Conservation (phyloP, 2,329 filamentous ascomycete species). For the Tricladium varicosporioides region DNA sequence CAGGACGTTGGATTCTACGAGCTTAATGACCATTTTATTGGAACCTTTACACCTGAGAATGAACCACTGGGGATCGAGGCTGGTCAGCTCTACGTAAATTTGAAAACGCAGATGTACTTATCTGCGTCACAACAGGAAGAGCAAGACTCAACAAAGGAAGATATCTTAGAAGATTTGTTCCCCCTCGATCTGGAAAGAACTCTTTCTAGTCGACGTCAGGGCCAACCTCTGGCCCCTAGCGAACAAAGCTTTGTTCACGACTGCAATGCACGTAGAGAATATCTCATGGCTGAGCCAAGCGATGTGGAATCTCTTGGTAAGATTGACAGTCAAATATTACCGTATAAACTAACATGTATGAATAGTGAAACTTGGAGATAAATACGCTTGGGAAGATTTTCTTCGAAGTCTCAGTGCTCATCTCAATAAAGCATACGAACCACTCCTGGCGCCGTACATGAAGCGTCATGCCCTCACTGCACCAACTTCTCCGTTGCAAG, state of each 20-base stretch:
- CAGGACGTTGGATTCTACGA: constrained; percentile 64
- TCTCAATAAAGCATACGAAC: constrained; percentile 56
- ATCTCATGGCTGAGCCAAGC: constrained; percentile 53
- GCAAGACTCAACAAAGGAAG: constrained; percentile 45
- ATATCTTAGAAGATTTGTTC: constrained; percentile 59
- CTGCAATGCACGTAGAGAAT: constrained; percentile 51
- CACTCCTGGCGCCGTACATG: constrained; percentile 47
- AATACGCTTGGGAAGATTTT: constrained; percentile 64
- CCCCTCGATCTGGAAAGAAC: constrained; percentile 53
- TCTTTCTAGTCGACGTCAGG: constrained; percentile 52
- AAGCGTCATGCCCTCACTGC: constrained; percentile 30
- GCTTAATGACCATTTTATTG: constrained; percentile 60
- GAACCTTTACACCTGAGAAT: constrained; percentile 61
- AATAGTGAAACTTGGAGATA: constrained; percentile 45
- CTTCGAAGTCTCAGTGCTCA: constrained; percentile 56
- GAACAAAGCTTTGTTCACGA: constrained; percentile 59
- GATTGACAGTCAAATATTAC: constrained; percentile 28
- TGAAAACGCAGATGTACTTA: constrained; percentile 68
- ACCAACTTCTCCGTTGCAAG: constrained; percentile 18
- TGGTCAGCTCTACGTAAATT: constrained; percentile 58
- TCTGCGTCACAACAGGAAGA: constrained; percentile 57
- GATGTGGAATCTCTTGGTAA: constrained; percentile 39
- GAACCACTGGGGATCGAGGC: constrained; percentile 57
- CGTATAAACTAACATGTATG: not conserved
- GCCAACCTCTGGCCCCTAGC: constrained; percentile 52